Base-by-base conservation (phyloP, 2,329 filamentous ascomycete species). In the Fusarium sp. region DNA sequence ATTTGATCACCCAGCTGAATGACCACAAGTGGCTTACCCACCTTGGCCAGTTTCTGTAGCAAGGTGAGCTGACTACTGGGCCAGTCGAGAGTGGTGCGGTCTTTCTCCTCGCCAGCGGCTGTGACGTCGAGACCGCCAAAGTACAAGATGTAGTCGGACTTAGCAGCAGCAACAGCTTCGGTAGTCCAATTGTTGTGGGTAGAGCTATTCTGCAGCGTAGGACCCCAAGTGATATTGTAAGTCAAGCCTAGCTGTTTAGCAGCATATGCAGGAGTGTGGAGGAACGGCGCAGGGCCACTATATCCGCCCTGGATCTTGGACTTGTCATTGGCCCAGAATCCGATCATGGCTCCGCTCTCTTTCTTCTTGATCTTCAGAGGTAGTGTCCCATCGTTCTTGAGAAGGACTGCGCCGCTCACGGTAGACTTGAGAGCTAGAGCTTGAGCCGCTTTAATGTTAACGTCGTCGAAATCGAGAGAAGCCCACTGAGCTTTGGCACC, bases 271-370 rank as follows among this genome's bases (percentile, higher is more conserved):
- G 58, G 58, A 1, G 46, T 61, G 1, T 51, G 40, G 0, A 53
- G 32, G n/a, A 61, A 60, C 0, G 57, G 56, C 8, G 58, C 56
- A 15, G 39, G 56, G 0, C 56, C 58, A 1, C 45, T 53, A 0
- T 61, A 61, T 0, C 58, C 58, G 0, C 58, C 58, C 7, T 61
- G 58, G 0, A 61, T 25, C 13, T 61, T 61, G 3, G 25, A 45
- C 0, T 58, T 44, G 14, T 61, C 58, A 5, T 61, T 41, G 0
- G 56, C 25, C 58, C 58, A 61, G 10, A 61, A 61, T 0, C 58
- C 58, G 0, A 61, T 46, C n/a, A 61, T 4, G 0, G 58, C 58
- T 0, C 61, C 22, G 1, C 33, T 61, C 1, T 61, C n/a, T 2
- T 53, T 52, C 10, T 61, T 46, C 13, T 61, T 61, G 0, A 61